Percentiles rank a stretch among this genome's conserved stretches.
These are phyloP conservation scores for Violaceomyces palustris DNA, from an alignment of 1,284 basidiomycete species.

Conservation along the genomic window DNA sequence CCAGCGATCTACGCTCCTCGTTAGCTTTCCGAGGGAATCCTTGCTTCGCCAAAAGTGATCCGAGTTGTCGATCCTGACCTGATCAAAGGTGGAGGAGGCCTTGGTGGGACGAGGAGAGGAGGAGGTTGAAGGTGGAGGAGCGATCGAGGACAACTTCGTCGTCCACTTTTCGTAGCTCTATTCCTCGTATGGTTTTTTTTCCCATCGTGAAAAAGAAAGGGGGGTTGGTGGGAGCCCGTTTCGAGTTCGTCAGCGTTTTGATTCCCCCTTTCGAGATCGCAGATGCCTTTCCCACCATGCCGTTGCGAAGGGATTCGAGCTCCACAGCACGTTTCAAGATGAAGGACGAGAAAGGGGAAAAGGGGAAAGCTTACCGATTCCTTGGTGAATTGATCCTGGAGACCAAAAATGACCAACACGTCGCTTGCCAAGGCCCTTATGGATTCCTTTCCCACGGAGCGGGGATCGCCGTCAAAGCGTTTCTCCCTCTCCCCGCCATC, in stretches of 20 bases:
- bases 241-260: too few species aligned
- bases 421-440: slow-evolving; percentile 14
- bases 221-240: too few species aligned
- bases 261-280: too few species aligned
- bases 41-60: slow-evolving; percentile 25
- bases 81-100: slow-evolving; percentile 28
- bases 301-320: too few species aligned
- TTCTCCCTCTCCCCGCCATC: slow-evolving; percentile 8
- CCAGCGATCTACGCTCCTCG: slow-evolving; percentile 14
- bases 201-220: too few species aligned
- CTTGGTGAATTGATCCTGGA: slow-evolving; percentile 26
- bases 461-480: slow-evolving; percentile 3
- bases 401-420: slow-evolving; percentile 18
- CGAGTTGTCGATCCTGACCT: slow-evolving; percentile 9
- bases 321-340: too few species aligned
- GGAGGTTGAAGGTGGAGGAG: slow-evolving; percentile 1
- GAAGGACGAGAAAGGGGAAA: too few species aligned
- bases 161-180: slow-evolving; percentile 20
- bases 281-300: too few species aligned
- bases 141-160: slow-evolving; percentile 3
- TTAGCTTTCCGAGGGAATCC: slow-evolving; percentile 5
- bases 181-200: too few species aligned
- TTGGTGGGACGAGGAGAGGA: neutral
- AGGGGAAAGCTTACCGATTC: too few species aligned
- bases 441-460: slow-evolving; percentile 8